Conservation (phyloP, 306 rosid species). For the Mimosa pudica region DNA sequence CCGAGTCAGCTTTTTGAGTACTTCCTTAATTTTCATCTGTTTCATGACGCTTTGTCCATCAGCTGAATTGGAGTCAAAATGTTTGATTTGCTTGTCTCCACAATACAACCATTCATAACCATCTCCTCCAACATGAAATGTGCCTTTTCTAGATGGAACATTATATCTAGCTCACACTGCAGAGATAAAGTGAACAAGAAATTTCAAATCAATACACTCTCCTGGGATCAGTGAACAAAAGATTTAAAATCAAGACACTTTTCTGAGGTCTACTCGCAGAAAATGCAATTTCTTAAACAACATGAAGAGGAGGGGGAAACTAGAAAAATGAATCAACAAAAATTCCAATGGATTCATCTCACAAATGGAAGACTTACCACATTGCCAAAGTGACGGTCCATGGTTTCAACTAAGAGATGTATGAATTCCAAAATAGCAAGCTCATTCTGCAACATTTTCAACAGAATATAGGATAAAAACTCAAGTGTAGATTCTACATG, state of each 20-base stretch:
- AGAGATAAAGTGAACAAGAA: slow-evolving; percentile 26
- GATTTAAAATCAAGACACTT: too few species aligned
- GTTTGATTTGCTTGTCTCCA: slow-evolving; percentile 82
- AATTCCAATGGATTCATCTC: slow-evolving; percentile 4
- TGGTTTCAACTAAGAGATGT: slow-evolving; percentile 91
- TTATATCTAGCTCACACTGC: slow-evolving; percentile 98
- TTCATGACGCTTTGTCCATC: slow-evolving; percentile 79
- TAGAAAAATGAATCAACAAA: slow-evolving; percentile 6
- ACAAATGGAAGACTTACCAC: slow-evolving; percentile 58
- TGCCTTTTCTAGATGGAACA: slow-evolving; percentile 96
- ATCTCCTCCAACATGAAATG: slow-evolving; percentile 98
- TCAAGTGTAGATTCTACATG: background rate
- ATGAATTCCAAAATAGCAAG: slow-evolving; percentile 94
- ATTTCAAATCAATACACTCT: background rate
- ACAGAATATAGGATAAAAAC: slow-evolving; percentile 24
- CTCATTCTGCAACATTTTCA: slow-evolving; percentile 69
- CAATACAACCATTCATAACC: slow-evolving; percentile 95
- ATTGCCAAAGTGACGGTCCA: slow-evolving; percentile 97
- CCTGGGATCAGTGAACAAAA: background rate
- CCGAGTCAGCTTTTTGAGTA: background rate
- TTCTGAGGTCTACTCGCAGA: background rate
- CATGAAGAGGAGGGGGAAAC: background rate
- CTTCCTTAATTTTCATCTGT: slow-evolving; percentile 7
- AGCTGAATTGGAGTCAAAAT: slow-evolving; percentile 90
- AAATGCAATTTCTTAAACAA: slow-evolving; percentile 2